Conservation (phyloP, 2,329 filamentous ascomycete genomes). For the Colletotrichum spaethianum region DNA sequence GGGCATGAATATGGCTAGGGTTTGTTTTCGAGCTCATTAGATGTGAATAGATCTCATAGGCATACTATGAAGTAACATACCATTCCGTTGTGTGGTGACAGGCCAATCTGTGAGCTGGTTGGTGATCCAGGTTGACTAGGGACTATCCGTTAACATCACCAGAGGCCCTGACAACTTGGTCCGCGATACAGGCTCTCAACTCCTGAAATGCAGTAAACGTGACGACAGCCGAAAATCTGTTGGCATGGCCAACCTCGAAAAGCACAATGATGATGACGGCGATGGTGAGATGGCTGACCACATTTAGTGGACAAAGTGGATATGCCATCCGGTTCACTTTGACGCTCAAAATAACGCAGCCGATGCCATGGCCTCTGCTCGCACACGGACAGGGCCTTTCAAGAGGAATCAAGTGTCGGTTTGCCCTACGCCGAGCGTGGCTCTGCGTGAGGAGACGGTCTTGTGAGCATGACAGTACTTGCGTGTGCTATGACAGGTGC, state of each 20-base stretch:
- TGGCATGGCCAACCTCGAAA: background rate
- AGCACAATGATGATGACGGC: background rate
- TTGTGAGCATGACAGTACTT: no score
- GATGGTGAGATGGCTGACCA: no score
- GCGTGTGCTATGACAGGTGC: no score
- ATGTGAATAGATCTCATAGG: constrained; percentile 10
- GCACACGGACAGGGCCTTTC: no score
- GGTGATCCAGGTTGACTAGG: background rate
- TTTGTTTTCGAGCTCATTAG: background rate
- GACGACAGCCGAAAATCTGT: background rate
- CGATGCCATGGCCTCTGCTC: no score
- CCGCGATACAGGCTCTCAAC: background rate
- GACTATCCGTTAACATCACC: no score
- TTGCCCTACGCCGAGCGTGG: no score
- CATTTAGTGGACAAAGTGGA: no score
- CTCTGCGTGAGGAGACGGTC: no score
- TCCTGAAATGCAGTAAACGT: background rate
- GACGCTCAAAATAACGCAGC: no score
- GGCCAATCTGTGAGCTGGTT: background rate
- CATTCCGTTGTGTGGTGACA: background rate
- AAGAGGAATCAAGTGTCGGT: no score
- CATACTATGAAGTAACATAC: background rate
- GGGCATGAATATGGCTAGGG: background rate
- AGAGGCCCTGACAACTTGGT: background rate
- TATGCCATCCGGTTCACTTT: no score